Evolutionary conservation across 208 protist species (phyloP).

Genomic region (Acanthamoeba royreba): DNA sequence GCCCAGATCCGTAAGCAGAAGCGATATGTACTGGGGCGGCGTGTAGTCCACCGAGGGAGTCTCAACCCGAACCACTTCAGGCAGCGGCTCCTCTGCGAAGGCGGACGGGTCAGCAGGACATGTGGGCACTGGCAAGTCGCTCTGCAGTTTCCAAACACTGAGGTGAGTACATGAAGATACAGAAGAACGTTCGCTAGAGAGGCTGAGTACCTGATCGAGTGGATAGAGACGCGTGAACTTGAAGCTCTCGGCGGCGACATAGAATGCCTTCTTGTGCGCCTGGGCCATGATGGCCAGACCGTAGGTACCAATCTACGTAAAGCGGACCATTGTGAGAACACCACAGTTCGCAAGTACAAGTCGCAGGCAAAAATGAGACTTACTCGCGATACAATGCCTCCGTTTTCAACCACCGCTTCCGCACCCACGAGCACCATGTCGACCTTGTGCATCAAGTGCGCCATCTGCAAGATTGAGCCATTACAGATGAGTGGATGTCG

Average conservation of each 20-base stretch:
- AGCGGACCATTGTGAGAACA: no score
- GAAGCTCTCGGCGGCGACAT: constrained; percentile 97
- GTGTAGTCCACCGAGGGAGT: constrained; percentile 82
- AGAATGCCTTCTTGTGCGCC: constrained; percentile 95
- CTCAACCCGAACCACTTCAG: not conserved
- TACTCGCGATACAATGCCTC: constrained; percentile 94
- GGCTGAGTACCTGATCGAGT: constrained; percentile 81
- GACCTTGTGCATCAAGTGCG: constrained; percentile 78
- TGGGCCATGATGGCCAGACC: constrained; percentile 95
- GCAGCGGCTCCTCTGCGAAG: not conserved
- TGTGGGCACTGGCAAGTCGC: not conserved
- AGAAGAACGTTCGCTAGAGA: not conserved
- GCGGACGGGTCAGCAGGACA: not conserved
- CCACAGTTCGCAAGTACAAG: not conserved
- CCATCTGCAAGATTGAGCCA: not conserved
- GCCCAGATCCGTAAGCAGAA: constrained; percentile 98
- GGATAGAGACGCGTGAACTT: constrained; percentile 98
- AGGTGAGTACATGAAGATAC: not conserved
- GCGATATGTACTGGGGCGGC: constrained; percentile 83
- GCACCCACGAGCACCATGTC: constrained; percentile 97
- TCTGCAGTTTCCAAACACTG: not conserved
- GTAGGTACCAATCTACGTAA: constrained; percentile 94
- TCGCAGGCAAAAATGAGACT: not conserved
- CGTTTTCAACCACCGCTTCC: constrained; percentile 97
- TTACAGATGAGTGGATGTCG: no score